Percentiles rank a stretch among this genome's conserved stretches.
Conservation (phyloP, 176 grass and related monocot genomes). For the Rhynchospora tenuis region DNA sequence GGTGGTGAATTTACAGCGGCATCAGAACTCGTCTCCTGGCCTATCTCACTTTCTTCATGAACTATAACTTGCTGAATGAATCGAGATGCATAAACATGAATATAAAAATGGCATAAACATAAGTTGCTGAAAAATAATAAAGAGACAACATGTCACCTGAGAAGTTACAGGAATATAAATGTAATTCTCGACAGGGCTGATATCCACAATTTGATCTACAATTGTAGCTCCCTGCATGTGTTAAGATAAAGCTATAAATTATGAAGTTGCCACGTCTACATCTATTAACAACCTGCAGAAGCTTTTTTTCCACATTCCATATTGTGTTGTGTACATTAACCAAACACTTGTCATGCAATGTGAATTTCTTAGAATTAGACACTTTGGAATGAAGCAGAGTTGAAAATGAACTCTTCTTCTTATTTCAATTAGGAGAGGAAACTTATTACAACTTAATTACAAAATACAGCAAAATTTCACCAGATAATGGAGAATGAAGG, state of each 20-base stretch:
- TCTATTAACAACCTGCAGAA: not conserved
- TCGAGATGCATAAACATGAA: slow-evolving; percentile 12
- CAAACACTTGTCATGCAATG: not conserved
- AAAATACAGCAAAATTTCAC: not conserved
- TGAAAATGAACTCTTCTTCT: not conserved
- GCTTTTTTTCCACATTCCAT: too few species aligned
- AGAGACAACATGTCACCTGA: slow-evolving; percentile 37
- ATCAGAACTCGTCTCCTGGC: slow-evolving; percentile 40
- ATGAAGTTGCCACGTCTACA: not conserved
- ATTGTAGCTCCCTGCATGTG: slow-evolving; percentile 83
- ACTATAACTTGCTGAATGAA: slow-evolving; percentile 52
- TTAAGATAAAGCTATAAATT: not conserved
- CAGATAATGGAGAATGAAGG: not conserved
- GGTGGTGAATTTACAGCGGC: slow-evolving; percentile 35
- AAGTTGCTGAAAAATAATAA: slow-evolving; percentile 23
- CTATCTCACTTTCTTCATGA: slow-evolving; percentile 18
- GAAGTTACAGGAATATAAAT: slow-evolving; percentile 66
- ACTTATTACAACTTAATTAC: not conserved
- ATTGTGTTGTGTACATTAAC: not conserved
- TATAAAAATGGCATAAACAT: slow-evolving; percentile 12
- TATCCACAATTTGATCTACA: slow-evolving; percentile 77
- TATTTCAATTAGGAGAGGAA: not conserved
- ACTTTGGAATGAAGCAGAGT: not conserved
- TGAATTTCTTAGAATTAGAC: not conserved
- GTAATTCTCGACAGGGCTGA: slow-evolving; percentile 84